Evolutionary conservation across 345 rosid genomes (phyloP).

Genomic region (Gossypium thurberi): DNA sequence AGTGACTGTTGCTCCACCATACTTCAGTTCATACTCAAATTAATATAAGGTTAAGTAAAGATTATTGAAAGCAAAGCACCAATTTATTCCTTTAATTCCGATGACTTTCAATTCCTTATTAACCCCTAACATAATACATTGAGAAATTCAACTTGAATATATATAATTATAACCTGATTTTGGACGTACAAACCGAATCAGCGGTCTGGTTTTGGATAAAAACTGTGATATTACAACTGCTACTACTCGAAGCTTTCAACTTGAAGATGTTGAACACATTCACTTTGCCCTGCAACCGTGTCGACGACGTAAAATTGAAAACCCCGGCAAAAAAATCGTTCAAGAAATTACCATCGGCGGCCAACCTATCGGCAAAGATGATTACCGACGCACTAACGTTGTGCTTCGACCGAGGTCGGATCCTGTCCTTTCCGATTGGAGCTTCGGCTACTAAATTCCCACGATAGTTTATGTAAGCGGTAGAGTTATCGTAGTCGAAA

Average conservation of each 20-base stretch:
- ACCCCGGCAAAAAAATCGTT: slow-evolving; percentile 13
- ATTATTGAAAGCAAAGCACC: background rate
- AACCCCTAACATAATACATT: background rate
- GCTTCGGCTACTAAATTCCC: slow-evolving; percentile 21
- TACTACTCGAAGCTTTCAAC: slow-evolving; percentile 25
- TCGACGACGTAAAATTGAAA: slow-evolving; percentile 25
- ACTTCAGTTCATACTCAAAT: background rate
- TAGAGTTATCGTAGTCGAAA: slow-evolving; percentile 22
- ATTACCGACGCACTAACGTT: slow-evolving; percentile 16
- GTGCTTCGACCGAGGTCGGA: slow-evolving; percentile 29
- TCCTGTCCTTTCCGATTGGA: slow-evolving; percentile 15
- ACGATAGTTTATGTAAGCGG: slow-evolving; percentile 21
- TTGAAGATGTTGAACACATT: slow-evolving; percentile 24
- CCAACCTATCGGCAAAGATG: slow-evolving; percentile 23
- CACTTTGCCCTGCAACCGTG: slow-evolving; percentile 27
- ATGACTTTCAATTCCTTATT: background rate
- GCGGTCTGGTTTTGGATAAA: background rate
- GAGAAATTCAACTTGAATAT: background rate
- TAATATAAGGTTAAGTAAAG: background rate
- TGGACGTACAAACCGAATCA: slow-evolving; percentile 17
- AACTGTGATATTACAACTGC: slow-evolving; percentile 17
- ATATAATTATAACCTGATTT: slow-evolving; percentile 6
- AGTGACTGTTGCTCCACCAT: background rate
- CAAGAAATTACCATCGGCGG: background rate
- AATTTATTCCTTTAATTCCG: background rate